These are phyloP conservation scores for Penicillium fimorum DNA, from an alignment of 495 filamentous ascomycete species.

Conservation along the genomic window DNA sequence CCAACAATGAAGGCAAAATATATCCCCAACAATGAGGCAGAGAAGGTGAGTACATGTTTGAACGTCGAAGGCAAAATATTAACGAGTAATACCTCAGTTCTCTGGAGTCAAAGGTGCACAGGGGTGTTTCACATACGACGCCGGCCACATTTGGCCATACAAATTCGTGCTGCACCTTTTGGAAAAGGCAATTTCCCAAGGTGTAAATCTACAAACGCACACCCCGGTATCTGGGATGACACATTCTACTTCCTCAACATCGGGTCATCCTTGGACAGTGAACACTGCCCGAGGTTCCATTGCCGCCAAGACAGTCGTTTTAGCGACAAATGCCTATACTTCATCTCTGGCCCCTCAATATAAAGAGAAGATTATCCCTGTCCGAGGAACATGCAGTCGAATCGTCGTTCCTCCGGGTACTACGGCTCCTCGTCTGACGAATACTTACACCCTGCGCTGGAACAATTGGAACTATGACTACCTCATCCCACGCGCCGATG, in stretches of 20 bases:
- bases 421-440: slow-evolving; percentile 15
- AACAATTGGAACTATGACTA: slow-evolving; percentile 44
- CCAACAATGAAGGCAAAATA: slow-evolving; percentile 19
- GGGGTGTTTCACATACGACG: slow-evolving; percentile 38
- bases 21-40: slow-evolving; percentile 18
- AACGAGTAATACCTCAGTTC: slow-evolving; percentile 26
- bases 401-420: slow-evolving; percentile 30
- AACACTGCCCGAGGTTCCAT: slow-evolving; percentile 65
- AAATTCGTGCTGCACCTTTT: slow-evolving; percentile 72
- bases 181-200: slow-evolving; percentile 50
- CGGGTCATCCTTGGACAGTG: slow-evolving; percentile 35
- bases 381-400: slow-evolving; percentile 52
- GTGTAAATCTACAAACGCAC: slow-evolving; percentile 76
- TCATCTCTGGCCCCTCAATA: slow-evolving; percentile 68
- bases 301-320: slow-evolving; percentile 57
- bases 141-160: slow-evolving; percentile 71
- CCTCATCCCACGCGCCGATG: slow-evolving; percentile 49
- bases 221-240: slow-evolving; percentile 59
- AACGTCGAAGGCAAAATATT: background rate
- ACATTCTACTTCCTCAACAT: slow-evolving; percentile 15
- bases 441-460: slow-evolving; percentile 31
- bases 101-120: slow-evolving; percentile 49
- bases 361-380: slow-evolving; percentile 70
- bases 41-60: slow-evolving; percentile 18
- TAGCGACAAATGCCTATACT: slow-evolving; percentile 81